Conservation (phyloP, 345 rosid genomes). For the Murraya koenigii region DNA sequence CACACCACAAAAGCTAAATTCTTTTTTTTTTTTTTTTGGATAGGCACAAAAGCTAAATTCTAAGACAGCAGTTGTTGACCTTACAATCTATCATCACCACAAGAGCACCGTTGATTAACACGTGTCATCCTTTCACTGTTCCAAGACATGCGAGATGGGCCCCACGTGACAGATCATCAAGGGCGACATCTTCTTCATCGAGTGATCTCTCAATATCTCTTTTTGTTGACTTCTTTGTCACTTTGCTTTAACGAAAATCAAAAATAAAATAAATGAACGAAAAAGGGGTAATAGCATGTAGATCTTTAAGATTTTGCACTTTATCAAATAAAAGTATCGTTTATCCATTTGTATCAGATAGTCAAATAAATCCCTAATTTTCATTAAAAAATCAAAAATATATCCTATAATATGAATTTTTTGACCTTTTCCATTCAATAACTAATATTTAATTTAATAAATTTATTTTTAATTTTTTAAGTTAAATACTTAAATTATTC, state of each 20-base stretch:
- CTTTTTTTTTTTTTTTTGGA: too few relatives aligned
- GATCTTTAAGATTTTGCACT: neutral
- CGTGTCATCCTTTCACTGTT: neutral
- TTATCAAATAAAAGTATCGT: too few relatives aligned
- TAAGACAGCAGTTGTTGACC: neutral
- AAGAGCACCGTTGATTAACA: neutral
- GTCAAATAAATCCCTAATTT: too few relatives aligned
- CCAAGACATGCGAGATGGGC: neutral
- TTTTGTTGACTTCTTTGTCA: neutral
- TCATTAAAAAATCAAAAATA: too few relatives aligned
- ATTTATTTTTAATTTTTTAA: too few relatives aligned
- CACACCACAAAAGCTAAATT: neutral
- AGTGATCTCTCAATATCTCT: neutral
- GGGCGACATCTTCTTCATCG: neutral
- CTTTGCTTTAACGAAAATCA: neutral
- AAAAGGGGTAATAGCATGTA: neutral
- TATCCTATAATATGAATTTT: too few relatives aligned
- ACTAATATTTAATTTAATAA: too few relatives aligned
- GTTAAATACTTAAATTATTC: too few relatives aligned
- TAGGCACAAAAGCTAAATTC: neutral
- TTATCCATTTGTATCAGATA: too few relatives aligned
- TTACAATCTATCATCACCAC: neutral
- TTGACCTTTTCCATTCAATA: too few relatives aligned
- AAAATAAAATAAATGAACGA: neutral
- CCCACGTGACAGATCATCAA: neutral